Evolutionary conservation across 2,329 filamentous ascomycete genomes (phyloP).

Genomic region (Colletotrichum filicis): DNA sequence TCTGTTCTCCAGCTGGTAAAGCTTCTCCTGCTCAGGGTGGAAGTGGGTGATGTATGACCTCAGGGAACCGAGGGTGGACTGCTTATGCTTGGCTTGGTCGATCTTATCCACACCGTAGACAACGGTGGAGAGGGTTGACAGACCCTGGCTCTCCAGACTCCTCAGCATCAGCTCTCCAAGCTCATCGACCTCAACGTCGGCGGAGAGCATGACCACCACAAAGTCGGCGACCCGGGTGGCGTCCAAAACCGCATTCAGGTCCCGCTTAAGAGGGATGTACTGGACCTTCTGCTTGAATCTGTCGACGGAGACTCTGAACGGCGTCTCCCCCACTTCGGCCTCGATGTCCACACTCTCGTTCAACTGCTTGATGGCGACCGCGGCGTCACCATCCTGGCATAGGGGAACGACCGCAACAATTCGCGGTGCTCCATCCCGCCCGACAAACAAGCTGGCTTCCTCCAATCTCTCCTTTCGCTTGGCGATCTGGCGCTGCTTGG

Average conservation of each 20-base stretch:
- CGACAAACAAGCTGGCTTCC: conserved; percentile 84
- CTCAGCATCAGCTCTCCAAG: conserved; percentile 87
- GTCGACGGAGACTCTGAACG: conserved; percentile 78
- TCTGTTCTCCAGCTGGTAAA: conserved; percentile 87
- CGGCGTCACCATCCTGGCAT: conserved; percentile 76
- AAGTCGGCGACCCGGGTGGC: conserved; percentile 91
- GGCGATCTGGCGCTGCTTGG: conserved; percentile 85
- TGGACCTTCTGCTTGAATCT: conserved; percentile 95
- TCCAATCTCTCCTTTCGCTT: conserved; percentile 88
- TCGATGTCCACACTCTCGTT: conserved; percentile 85
- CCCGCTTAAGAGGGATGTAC: conserved; percentile 80
- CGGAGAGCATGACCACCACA: conserved; percentile 86
- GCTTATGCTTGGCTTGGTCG: conserved; percentile 81
- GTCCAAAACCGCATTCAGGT: conserved; percentile 83
- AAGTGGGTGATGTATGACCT: conserved; percentile 96
- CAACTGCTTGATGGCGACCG: conserved; percentile 74
- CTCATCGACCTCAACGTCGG: conserved; percentile 84
- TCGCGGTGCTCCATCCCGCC: conserved; percentile 85
- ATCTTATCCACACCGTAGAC: conserved; percentile 84
- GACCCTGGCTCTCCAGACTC: conserved; percentile 90
- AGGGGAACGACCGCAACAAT: conserved; percentile 91
- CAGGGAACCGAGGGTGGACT: conserved; percentile 82
- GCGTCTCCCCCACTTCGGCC: conserved; percentile 68
- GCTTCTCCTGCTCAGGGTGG: conserved; percentile 90
- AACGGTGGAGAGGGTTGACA: conserved; percentile 90